These are phyloP conservation scores for Hortiboletus campestris DNA, from an alignment of 768 basidiomycete species.

Conservation along the genomic window DNA sequence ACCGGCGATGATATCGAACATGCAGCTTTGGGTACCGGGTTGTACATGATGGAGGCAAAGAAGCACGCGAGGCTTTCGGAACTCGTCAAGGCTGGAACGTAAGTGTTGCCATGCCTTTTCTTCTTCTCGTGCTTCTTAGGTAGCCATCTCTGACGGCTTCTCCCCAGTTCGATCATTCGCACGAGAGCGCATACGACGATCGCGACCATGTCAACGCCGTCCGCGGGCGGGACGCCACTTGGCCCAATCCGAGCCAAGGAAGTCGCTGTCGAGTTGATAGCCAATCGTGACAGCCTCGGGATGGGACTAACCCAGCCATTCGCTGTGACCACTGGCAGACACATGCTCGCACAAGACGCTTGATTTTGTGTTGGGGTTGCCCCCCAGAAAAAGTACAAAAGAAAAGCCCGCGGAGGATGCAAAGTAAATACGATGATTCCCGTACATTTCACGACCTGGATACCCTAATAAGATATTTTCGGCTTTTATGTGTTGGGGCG, in stretches of 20 bases:
- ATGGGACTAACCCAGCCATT: not conserved
- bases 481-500: not conserved
- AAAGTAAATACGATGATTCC: not conserved
- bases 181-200: slow-evolving; percentile 37
- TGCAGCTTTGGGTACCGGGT: slow-evolving; percentile 45
- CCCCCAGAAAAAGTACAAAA: not conserved
- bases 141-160: not conserved
- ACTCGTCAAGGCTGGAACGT: slow-evolving; percentile 55
- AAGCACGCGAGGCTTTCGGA: slow-evolving; percentile 50
- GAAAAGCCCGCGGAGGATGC: not conserved
- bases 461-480: slow-evolving; percentile 11
- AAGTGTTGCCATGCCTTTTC: slow-evolving; percentile 24
- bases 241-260: slow-evolving; percentile 69
- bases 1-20: slow-evolving; percentile 19
- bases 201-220: slow-evolving; percentile 13
- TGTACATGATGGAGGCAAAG: slow-evolving; percentile 58
- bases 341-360: not conserved
- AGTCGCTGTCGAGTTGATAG: slow-evolving; percentile 43
- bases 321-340: not conserved
- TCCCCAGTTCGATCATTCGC: slow-evolving; percentile 33
- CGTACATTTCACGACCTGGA: slow-evolving; percentile 1
- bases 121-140: slow-evolving; percentile 6
- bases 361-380: not conserved
- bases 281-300: not conserved
- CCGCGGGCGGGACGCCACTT: slow-evolving; percentile 33